Base-by-base conservation (phyloP, 176 grass and related monocot genomes). In the Bolboschoenus planiculmis region DNA sequence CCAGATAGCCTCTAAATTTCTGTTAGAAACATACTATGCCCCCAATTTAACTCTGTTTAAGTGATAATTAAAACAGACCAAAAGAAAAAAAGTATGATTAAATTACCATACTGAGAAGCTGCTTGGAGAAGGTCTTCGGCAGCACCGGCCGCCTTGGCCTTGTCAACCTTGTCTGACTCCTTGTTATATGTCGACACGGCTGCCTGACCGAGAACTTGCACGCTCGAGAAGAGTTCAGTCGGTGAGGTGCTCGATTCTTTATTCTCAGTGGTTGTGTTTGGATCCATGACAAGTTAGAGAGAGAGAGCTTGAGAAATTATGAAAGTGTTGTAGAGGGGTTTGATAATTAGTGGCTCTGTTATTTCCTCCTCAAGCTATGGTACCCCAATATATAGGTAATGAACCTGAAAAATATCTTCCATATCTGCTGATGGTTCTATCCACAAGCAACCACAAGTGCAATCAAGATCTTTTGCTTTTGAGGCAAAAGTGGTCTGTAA, bases 71-170 rank as follows among this genome's bases (percentile, higher is more conserved):
- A 53, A 53, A 53, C 50, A 3, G 4, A 18, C 14, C 15, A 10
- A 53, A 53, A 16, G 18, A 15, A 66, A 65, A 29, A 39, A 59
- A 82, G 35, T 44, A 35, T 48, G 26, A 82, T 16, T 36, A 40
- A 39, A 82, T 79, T 83, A 4, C 56, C 82, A 85, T 87, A 89
- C 8, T 82, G 85, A 33, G 59, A 87, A 54, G 85, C 83, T 46
- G 51, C 79, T 43, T 83, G 16, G 34, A 89, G 89, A 56, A 87
- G 23, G 36, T 85, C 68, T 74, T 70, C 60, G 10, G 80, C 79
- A 16, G 83, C 81, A 26, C 34, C 82, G 24, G 86, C 53, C 2
- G 78, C 85, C 33, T 48, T 63, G 4, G 70, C 54, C 77, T 88
- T 87, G 78, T 87, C 78, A 7, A 87, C 37, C 72, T 83, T 87